Conservation (phyloP, 2,329 filamentous ascomycete genomes). For the Fusarium verticillioides region DNA sequence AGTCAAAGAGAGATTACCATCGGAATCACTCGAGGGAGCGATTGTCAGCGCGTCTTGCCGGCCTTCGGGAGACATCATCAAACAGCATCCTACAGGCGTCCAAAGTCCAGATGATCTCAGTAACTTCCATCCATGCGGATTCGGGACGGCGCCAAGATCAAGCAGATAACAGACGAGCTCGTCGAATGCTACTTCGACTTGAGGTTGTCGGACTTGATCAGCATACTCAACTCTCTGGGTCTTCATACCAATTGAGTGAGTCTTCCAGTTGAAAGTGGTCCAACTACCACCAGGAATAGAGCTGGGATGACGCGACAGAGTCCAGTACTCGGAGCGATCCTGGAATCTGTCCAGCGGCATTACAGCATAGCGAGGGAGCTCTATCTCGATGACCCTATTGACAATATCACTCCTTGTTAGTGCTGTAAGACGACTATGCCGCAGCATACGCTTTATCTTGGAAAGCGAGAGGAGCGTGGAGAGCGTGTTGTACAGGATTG, state of each 20-base stretch:
- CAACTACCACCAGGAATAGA: slow-evolving; percentile 69
- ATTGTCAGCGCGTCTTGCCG: slow-evolving; percentile 62
- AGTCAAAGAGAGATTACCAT: slow-evolving; percentile 68
- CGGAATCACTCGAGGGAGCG: slow-evolving; percentile 67
- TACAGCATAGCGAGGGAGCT: slow-evolving; percentile 72
- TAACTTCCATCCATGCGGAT: slow-evolving; percentile 67
- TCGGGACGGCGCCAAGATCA: slow-evolving; percentile 71
- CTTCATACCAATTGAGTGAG: slow-evolving; percentile 69
- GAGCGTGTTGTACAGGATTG: slow-evolving; percentile 73
- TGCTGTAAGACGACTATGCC: slow-evolving; percentile 66
- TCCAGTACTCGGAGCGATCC: slow-evolving; percentile 68
- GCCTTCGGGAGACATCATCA: slow-evolving; percentile 65
- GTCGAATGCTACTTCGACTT: slow-evolving; percentile 66
- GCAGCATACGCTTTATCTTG: slow-evolving; percentile 68
- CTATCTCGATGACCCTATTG: slow-evolving; percentile 73
- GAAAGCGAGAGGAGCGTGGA: slow-evolving; percentile 69
- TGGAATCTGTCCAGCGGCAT: slow-evolving; percentile 67
- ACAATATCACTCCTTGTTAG: slow-evolving; percentile 72
- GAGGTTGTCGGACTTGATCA: slow-evolving; percentile 64
- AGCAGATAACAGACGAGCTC: slow-evolving; percentile 70
- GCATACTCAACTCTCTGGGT: slow-evolving; percentile 73
- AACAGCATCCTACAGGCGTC: slow-evolving; percentile 67
- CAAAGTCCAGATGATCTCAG: slow-evolving; percentile 67
- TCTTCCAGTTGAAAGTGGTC: slow-evolving; percentile 74
- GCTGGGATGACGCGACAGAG: slow-evolving; percentile 61